Conservation (phyloP, 208 protist genomes). For the Phytomonas sp. region DNA sequence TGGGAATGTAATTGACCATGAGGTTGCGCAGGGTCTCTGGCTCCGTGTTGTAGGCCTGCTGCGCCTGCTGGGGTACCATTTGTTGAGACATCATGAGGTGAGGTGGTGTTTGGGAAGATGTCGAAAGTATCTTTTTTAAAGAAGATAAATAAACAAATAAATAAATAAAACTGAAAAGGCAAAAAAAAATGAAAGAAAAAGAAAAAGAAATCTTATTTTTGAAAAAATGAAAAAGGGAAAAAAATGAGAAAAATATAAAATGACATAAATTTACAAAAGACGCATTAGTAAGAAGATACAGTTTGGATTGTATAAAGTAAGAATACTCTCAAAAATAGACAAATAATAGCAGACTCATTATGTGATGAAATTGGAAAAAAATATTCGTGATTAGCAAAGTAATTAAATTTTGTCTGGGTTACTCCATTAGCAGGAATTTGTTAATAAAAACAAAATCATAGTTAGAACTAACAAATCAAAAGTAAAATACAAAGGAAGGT, state of each 20-base stretch:
- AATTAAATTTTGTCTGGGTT: not conserved
- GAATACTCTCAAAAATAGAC: no score
- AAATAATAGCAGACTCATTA: no score
- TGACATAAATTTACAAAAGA: constrained; percentile 1
- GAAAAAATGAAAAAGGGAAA: constrained; percentile 8
- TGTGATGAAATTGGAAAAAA: not conserved
- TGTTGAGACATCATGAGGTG: constrained; percentile 28
- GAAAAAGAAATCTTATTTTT: constrained; percentile 7
- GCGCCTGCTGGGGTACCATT: constrained; percentile 28
- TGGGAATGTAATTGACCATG: constrained; percentile 88
- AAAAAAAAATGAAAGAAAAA: constrained; percentile 13
- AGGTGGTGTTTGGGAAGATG: not conserved
- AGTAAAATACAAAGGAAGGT: not conserved
- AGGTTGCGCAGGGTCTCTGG: constrained; percentile 74
- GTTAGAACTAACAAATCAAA: constrained; percentile 1
- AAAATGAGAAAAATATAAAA: constrained; percentile 4
- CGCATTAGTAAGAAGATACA: not conserved
- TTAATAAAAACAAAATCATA: constrained; percentile 7
- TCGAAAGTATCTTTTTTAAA: not conserved
- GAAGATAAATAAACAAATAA: not conserved
- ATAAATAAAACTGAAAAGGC: constrained; percentile 7
- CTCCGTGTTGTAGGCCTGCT: constrained; percentile 44
- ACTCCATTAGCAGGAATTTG: not conserved
- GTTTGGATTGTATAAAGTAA: no score
- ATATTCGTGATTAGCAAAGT: constrained; percentile 2